These are phyloP conservation scores for Xerocomellus dryophilus DNA, from an alignment of 768 basidiomycete species.

Conservation along the genomic window DNA sequence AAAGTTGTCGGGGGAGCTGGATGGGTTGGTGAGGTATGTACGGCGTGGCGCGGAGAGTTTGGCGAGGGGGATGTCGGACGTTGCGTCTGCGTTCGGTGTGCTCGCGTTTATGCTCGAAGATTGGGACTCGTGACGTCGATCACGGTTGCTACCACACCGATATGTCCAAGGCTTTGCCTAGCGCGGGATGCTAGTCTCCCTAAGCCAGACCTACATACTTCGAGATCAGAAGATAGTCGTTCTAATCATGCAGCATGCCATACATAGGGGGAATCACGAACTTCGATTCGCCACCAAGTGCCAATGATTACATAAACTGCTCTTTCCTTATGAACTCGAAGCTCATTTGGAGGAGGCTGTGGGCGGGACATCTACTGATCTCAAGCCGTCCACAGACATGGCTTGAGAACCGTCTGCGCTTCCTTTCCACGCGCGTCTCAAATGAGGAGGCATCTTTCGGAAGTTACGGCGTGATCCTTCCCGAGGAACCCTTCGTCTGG, in stretches of 20 bases:
- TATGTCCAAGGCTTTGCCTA: not conserved
- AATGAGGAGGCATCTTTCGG: slow-evolving; percentile 40
- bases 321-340: slow-evolving; percentile 1
- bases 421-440: not conserved
- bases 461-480: slow-evolving; percentile 59
- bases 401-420: not conserved
- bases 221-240: too few relatives aligned
- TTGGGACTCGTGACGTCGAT: slow-evolving; percentile 52
- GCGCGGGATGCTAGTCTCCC: too few relatives aligned
- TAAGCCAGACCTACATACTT: too few relatives aligned
- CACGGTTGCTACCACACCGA: not conserved
- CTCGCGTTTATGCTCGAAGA: slow-evolving; percentile 77
- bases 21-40: slow-evolving; percentile 67
- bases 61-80: slow-evolving; percentile 58
- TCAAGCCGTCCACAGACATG: not conserved
- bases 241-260: too few relatives aligned
- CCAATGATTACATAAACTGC: not conserved
- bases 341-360: not conserved
- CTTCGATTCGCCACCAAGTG: too few relatives aligned
- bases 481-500: slow-evolving; percentile 60
- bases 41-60: slow-evolving; percentile 67
- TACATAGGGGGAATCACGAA: too few relatives aligned
- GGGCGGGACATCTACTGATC: not conserved
- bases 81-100: slow-evolving; percentile 62
- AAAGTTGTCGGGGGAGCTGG: slow-evolving; percentile 65